Percentiles rank a stretch among this genome's conserved stretches.
phyloP scores from a whole-genome alignment of 148 eudicot species.

The Vaccinium myrtillus region DNA sequence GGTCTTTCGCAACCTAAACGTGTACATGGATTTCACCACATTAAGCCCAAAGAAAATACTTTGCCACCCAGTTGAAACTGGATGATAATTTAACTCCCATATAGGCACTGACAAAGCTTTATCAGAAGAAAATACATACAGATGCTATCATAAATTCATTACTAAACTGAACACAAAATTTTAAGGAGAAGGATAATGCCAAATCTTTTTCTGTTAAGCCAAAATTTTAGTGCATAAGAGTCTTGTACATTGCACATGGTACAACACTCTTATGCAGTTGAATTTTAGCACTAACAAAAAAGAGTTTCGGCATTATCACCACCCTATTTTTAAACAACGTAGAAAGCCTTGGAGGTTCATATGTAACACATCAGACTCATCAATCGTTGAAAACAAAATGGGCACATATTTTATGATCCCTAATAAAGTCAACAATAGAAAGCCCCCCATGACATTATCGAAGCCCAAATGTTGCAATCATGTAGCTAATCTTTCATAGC shows the following conservation, averaged over 20 bases:
- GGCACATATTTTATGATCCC: not conserved
- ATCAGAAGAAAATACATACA: not conserved
- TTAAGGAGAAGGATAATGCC: no score
- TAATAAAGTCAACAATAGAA: not conserved
- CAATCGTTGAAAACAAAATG: not conserved
- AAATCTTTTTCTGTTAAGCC: no score
- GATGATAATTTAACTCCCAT: not conserved
- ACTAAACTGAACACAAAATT: not conserved
- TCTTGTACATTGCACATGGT: no score
- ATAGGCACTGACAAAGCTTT: not conserved
- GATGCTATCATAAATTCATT: not conserved
- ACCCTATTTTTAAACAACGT: not conserved
- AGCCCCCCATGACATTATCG: not conserved
- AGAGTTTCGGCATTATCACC: no score
- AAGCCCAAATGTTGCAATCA: not conserved
- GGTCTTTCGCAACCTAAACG: slow-evolving; percentile 59
- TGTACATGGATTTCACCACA: not conserved
- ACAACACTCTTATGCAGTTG: no score
- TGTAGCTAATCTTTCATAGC: not conserved
- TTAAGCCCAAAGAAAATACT: not conserved
- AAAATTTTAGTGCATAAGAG: no score
- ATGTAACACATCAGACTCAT: not conserved
- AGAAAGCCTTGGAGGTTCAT: not conserved
- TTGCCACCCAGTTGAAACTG: not conserved
- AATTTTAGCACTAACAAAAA: no score